A percentile compares a stretch with the other conserved stretches of the same genome.
Conservation (phyloP, 2,329 filamentous ascomycete species). For the Scorias spongiosa region DNA sequence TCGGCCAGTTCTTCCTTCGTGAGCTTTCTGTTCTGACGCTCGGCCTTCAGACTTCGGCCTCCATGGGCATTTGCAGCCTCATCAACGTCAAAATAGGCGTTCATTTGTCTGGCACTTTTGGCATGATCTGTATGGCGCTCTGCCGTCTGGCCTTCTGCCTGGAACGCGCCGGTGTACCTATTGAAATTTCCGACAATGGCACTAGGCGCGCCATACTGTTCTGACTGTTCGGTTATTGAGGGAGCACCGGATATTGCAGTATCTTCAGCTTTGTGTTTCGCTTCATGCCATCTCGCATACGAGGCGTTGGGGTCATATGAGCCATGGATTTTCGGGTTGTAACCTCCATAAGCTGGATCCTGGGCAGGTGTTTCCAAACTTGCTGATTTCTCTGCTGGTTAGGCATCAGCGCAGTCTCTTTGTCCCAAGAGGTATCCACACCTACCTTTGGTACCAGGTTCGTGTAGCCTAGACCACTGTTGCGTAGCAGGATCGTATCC, state of each 20-base stretch:
- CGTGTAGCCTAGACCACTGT: conserved; percentile 6
- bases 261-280: conserved; percentile 20
- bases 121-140: conserved; percentile 75
- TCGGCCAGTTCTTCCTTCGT: conserved; percentile 75
- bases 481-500: conserved; percentile 10
- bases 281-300: conserved; percentile 47
- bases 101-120: conserved; percentile 78
- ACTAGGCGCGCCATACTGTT: conserved; percentile 36
- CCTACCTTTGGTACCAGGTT: background rate
- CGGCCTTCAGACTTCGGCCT: conserved; percentile 78
- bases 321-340: conserved; percentile 92
- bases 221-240: conserved; percentile 9
- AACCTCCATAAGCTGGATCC: conserved; percentile 37
- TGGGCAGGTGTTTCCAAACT: background rate
- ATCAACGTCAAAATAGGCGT: conserved; percentile 90
- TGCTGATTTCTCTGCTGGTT: too few relatives aligned
- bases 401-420: too few relatives aligned
- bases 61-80: conserved; percentile 83
- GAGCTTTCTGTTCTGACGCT: conserved; percentile 71
- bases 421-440: too few relatives aligned
- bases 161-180: conserved; percentile 74
- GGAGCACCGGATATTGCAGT: conserved; percentile 12
- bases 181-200: conserved; percentile 68
- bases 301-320: conserved; percentile 93
- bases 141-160: conserved; percentile 49